Conservation (phyloP, 2,329 filamentous ascomycete species). For the Calonectria pteridis region DNA sequence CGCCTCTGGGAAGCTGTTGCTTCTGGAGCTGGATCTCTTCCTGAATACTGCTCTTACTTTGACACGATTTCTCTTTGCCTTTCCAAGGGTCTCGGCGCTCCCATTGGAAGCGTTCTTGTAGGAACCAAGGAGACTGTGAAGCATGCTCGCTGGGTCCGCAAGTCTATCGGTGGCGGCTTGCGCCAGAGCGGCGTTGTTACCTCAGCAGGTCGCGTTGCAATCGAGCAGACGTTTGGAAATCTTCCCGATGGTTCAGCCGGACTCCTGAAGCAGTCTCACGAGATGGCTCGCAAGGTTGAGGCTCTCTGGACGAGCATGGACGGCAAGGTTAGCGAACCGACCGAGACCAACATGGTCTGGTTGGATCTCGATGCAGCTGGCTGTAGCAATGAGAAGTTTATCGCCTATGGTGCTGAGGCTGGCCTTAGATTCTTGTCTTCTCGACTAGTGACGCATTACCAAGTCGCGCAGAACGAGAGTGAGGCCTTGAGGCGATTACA, state of each 20-base stretch:
- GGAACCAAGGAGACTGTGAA: slow-evolving; percentile 55
- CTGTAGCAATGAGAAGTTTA: slow-evolving; percentile 53
- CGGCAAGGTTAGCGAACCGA: slow-evolving; percentile 75
- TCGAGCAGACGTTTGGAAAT: slow-evolving; percentile 62
- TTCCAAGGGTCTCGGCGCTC: slow-evolving; percentile 85
- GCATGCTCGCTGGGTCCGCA: slow-evolving; percentile 64
- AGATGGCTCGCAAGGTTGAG: slow-evolving; percentile 73
- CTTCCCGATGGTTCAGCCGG: slow-evolving; percentile 61
- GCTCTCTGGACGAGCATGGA: slow-evolving; percentile 78
- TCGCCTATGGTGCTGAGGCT: slow-evolving; percentile 54
- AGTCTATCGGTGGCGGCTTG: slow-evolving; percentile 81
- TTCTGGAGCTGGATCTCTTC: slow-evolving; percentile 74
- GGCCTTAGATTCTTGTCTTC: slow-evolving; percentile 57
- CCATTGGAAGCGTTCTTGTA: slow-evolving; percentile 82
- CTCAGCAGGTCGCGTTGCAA: slow-evolving; percentile 77
- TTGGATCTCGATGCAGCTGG: slow-evolving; percentile 76
- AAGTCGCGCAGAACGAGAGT: slow-evolving; percentile 72
- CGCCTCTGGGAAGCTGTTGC: slow-evolving; percentile 85
- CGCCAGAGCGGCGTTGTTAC: slow-evolving; percentile 80
- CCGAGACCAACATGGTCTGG: slow-evolving; percentile 96
- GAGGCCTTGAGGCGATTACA: slow-evolving; percentile 70
- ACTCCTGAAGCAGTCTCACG: slow-evolving; percentile 70
- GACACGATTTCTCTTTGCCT: slow-evolving; percentile 85
- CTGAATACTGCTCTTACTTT: slow-evolving; percentile 76
- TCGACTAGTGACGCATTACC: slow-evolving; percentile 63